Evolutionary conservation across 352 stramenopile species (phyloP).

Genomic region (Sclerospora graminicola): DNA sequence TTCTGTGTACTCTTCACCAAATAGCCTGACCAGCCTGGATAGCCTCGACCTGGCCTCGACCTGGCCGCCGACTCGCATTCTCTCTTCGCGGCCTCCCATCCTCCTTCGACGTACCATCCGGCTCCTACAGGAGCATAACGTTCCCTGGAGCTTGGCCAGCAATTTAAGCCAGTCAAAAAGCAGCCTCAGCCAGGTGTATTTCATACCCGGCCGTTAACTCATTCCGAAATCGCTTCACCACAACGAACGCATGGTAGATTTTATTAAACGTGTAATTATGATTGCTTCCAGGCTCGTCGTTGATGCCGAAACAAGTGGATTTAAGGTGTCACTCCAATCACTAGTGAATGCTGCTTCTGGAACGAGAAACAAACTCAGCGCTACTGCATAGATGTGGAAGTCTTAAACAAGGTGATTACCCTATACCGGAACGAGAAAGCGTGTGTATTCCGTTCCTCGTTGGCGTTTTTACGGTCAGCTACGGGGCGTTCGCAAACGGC

Average conservation of each 20-base stretch:
- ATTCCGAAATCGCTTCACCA: too few relatives aligned
- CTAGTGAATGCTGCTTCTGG: slow-evolving; percentile 44
- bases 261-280: slow-evolving; percentile 66
- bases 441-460: slow-evolving; percentile 27
- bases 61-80: too few relatives aligned
- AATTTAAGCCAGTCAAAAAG: too few relatives aligned
- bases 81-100: too few relatives aligned
- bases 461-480: slow-evolving; percentile 6
- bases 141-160: too few relatives aligned
- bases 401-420: slow-evolving; percentile 71
- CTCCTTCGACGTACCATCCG: too few relatives aligned
- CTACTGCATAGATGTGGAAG: slow-evolving; percentile 52
- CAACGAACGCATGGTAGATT: slow-evolving; percentile 66
- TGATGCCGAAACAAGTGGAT: slow-evolving; percentile 46
- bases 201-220: too few relatives aligned
- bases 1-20: too few relatives aligned
- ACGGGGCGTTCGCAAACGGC: slow-evolving; percentile 16
- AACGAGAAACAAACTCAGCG: slow-evolving; percentile 33
- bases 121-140: too few relatives aligned
- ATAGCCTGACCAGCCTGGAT: too few relatives aligned
- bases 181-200: too few relatives aligned
- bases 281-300: slow-evolving; percentile 64
- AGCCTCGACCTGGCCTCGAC: too few relatives aligned
- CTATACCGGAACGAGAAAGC: slow-evolving; percentile 75
- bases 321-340: slow-evolving; percentile 64